Evolutionary conservation across 495 filamentous ascomycete genomes (phyloP).

Genomic region (Penicillium maclennaniae): DNA sequence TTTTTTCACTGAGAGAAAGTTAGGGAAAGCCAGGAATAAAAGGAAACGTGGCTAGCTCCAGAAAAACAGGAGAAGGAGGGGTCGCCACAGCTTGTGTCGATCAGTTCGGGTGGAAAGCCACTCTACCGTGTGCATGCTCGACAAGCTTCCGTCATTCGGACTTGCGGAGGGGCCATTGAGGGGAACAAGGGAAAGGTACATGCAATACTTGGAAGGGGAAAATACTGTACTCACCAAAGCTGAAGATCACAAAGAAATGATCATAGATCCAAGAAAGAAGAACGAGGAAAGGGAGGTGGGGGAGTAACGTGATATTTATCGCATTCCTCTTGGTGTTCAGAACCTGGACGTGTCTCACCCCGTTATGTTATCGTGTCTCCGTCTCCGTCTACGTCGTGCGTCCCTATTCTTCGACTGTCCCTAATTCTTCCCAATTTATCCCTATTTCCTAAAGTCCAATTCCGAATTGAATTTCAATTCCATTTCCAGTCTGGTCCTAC

Average conservation of each 20-base stretch:
- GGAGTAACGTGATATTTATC: slow-evolving; percentile 24
- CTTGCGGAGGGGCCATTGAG: background rate
- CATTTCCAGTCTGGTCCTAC: background rate
- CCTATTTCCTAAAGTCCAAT: no score
- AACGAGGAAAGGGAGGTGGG: slow-evolving; percentile 12
- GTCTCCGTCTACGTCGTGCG: no score
- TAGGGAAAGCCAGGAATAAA: slow-evolving; percentile 1
- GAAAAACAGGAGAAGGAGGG: slow-evolving; percentile 17
- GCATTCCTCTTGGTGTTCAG: background rate
- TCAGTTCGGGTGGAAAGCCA: slow-evolving; percentile 16
- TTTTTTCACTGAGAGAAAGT: background rate
- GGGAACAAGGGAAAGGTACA: slow-evolving; percentile 1
- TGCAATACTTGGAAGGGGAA: background rate
- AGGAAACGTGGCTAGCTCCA: slow-evolving; percentile 7
- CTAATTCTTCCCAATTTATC: background rate
- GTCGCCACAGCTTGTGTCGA: slow-evolving; percentile 32
- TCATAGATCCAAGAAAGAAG: slow-evolving; percentile 9
- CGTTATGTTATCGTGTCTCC: background rate
- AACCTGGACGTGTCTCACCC: background rate
- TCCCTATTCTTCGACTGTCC: no score
- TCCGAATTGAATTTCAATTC: background rate
- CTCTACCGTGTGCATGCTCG: slow-evolving; percentile 21
- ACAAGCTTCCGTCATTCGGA: slow-evolving; percentile 38
- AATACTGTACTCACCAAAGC: background rate
- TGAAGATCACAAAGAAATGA: slow-evolving; percentile 1